Base-by-base conservation (phyloP, 768 basidiomycete species). In the Russula sp. region DNA sequence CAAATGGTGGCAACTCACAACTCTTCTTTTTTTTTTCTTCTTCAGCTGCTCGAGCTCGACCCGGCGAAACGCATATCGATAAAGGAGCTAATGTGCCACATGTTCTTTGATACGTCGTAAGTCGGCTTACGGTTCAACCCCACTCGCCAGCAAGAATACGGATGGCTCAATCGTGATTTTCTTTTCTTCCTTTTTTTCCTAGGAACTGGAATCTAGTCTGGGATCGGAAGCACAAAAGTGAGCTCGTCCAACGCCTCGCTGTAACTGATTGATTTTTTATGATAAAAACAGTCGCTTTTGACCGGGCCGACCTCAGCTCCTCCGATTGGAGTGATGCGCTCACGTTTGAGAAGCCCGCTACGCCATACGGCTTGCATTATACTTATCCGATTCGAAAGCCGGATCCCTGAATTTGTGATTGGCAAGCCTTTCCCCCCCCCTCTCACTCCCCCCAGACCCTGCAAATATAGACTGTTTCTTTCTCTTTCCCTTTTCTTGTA, bases 31-130 rank as follows among this genome's bases (percentile, higher is more conserved):
- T 9, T 32, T 18, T 25, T 25, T 20, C 34, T 22, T 9, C 16
- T 41, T 47, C 46, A 63, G 62, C n/a, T 63, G 8, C 62, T 63
- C 32, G 51, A 55, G 13, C 22, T 63, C 11, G 57, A 63, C 8
- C 38, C 45, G 5, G 22, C n/a, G 7, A 46, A 49, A 38, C 62
- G 62, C 16, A 14, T 63, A 22, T 22, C 10, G 11, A 11, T 63
- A 18, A 59, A 5, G 4, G 34, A 54, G 11, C 13, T 63, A 34
- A 8, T 2, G 3, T 2, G 8, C 18, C 62, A 54, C 41, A 46
- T 38, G 7, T 63, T 48, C 34, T 63, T 59, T 45, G 7, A 11
- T 2, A 16, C 3, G 7, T 59, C 62, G 56, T 63, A 39, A 38
- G 57, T 42, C 4, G 5, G 9, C 47, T 2, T 34, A 39, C 13